These are phyloP conservation scores for Microdochium paspali DNA, from an alignment of 2,329 filamentous ascomycete species.

Conservation along the genomic window DNA sequence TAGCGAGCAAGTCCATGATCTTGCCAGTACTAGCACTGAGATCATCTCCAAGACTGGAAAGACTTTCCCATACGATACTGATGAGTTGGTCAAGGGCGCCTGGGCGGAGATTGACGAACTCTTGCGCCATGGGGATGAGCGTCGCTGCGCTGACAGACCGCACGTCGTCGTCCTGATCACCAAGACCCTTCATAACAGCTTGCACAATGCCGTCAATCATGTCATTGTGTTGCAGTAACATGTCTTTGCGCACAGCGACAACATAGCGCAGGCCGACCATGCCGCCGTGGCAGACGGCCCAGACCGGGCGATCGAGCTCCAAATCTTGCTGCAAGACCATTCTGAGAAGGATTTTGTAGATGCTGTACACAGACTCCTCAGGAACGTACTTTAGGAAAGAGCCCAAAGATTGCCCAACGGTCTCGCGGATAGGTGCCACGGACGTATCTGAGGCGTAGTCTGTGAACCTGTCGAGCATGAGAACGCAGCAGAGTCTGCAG, in stretches of 20 bases:
- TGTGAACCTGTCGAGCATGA: conserved; percentile 95
- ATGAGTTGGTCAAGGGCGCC: conserved; percentile 72
- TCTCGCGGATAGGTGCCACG: conserved; percentile 91
- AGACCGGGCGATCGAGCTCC: conserved; percentile 62
- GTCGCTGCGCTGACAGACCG: conserved; percentile 97
- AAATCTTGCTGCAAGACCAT: conserved; percentile 89
- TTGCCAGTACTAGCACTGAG: conserved; percentile 94
- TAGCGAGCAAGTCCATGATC: conserved; percentile 96
- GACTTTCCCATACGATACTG: conserved; percentile 92
- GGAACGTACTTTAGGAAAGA: conserved; percentile 81
- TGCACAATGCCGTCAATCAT: conserved; percentile 89
- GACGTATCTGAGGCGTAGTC: conserved; percentile 98
- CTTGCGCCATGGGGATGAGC: conserved; percentile 87
- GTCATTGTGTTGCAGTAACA: conserved; percentile 71
- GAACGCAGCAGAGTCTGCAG: conserved; percentile 88
- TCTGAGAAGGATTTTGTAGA: conserved; percentile 75
- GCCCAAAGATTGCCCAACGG: conserved; percentile 86
- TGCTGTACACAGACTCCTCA: conserved; percentile 66
- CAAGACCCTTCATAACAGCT: conserved; percentile 90
- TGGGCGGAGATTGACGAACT: conserved; percentile 81
- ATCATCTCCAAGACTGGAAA: conserved; percentile 94
- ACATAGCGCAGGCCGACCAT: conserved; percentile 96
- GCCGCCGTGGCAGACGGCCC: conserved; percentile 94
- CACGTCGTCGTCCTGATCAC: conserved; percentile 88
- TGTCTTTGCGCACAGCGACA: conserved; percentile 86